These are phyloP conservation scores for Pythium utonaiense DNA, from an alignment of 352 stramenopile species.

Conservation along the genomic window DNA sequence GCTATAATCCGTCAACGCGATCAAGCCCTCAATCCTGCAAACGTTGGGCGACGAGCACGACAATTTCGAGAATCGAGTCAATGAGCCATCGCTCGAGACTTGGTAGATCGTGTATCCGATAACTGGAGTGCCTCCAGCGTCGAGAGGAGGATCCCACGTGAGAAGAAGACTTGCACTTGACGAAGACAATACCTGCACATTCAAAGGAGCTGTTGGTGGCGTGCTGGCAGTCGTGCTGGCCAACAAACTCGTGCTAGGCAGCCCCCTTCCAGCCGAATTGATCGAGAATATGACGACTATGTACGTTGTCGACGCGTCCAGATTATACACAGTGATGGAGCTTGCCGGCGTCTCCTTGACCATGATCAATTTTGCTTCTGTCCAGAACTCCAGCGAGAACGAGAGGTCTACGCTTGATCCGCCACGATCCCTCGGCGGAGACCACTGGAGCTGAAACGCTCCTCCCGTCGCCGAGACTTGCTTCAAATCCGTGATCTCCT, in stretches of 20 bases:
- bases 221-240: conserved; percentile 27
- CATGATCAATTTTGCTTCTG: conserved; percentile 4
- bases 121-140: conserved; percentile 43
- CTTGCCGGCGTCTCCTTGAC: conserved; percentile 3
- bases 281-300: conserved; percentile 29
- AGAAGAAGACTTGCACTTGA: conserved; percentile 43
- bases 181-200: conserved; percentile 28
- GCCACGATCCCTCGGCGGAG: conserved; percentile 35
- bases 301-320: conserved; percentile 50
- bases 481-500: conserved; percentile 32
- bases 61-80: conserved; percentile 23
- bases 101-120: conserved; percentile 51
- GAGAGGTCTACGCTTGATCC: conserved; percentile 21
- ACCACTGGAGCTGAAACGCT: conserved; percentile 40
- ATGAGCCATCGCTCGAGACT: conserved; percentile 5
- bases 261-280: conserved; percentile 31
- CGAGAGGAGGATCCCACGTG: conserved; percentile 41
- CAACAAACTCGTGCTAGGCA: conserved; percentile 21
- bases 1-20: conserved; percentile 38
- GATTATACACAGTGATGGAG: conserved; percentile 31
- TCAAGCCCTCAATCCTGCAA: conserved; percentile 37
- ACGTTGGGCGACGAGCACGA: conserved; percentile 29
- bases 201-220: conserved; percentile 24
- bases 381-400: conserved; percentile 30
- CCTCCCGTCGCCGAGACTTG: conserved; percentile 33